A percentile compares a stretch with the other conserved stretches of the same genome.
Conservation (phyloP, 257 asterid genomes). For the Rauvolfia tetraphylla region DNA sequence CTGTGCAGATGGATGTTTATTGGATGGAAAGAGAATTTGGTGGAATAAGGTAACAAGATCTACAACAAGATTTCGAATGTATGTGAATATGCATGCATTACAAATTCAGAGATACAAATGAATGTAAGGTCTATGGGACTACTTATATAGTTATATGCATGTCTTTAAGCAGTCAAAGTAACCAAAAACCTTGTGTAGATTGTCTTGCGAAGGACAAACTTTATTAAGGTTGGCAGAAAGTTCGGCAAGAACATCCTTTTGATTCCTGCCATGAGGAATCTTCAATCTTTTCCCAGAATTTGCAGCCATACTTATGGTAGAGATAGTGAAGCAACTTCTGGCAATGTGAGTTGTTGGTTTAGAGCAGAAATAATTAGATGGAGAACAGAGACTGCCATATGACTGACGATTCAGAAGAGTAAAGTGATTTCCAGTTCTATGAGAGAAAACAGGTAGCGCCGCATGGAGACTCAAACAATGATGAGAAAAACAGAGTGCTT, state of each 20-base stretch:
- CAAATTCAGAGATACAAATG: background rate
- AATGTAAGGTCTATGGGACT: background rate
- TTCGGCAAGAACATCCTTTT: background rate
- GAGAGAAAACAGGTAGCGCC: background rate
- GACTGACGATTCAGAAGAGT: background rate
- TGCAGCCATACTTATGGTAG: background rate
- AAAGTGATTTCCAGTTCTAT: background rate
- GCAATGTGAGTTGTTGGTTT: background rate
- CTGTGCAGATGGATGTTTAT: background rate
- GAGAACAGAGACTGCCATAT: background rate
- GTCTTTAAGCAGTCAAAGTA: background rate
- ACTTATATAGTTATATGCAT: background rate
- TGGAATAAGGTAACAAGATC: conserved; percentile 2
- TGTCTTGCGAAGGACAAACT: background rate
- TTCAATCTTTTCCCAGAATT: conserved; percentile 1
- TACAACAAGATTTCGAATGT: background rate
- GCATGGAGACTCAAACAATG: background rate
- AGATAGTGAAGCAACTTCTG: background rate
- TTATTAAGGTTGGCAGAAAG: conserved; percentile 1
- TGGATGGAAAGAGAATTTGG: background rate
- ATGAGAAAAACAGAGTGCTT: background rate
- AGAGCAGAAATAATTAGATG: background rate
- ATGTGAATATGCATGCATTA: background rate
- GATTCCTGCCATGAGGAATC: background rate
- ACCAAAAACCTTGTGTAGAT: conserved; percentile 9